Base-by-base conservation (phyloP, 306 rosid genomes). In the Cajanus cajan region DNA sequence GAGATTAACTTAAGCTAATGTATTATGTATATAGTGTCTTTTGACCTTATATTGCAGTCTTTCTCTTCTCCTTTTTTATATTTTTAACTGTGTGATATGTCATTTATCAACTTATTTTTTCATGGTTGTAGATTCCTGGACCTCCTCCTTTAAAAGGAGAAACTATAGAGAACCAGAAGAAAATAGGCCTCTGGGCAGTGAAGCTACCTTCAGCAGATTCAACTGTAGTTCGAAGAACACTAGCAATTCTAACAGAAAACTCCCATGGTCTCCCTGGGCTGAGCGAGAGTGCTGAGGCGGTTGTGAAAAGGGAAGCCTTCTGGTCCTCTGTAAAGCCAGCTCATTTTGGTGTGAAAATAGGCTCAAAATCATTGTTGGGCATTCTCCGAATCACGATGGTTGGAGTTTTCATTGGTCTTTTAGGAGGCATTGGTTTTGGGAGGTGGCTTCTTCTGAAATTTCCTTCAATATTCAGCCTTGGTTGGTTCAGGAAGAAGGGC, bases 171-270 rank as follows among this genome's bases (percentile, higher is more conserved):
- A 88, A 92, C 84, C 96, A 87, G 80, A 88, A 92, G 84, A 84
- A 86, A 68, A 85, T 90, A 64, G 92, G 93, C 18, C 92, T 90
- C 65, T 86, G 91, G 91, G 91, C 89, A 4, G 88, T 92, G 33
- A 90, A 78, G 82, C 90, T 94, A 31, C 97, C 98, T 76, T 89
- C 96, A 33, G 97, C 98, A 47, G 97, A 94, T 86, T 79, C 97
- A 8, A 67, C 78, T 10, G 91, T 89, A 16, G 98, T 94, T 51
- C 87, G 97, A 67, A 82, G 95, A 84, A 94, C 98, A 6, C 90
- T 92, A 16, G 45, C 89, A 21, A 57, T 73, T 79, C 89, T 94
- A 48, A 71, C 91, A 9, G 93, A 90, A 72, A 88, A 85, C 33
- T 91, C 90, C 7, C 63, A 14, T 0, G 97, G 98, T 55, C 97